Conservation (phyloP, 1,139 yeast species). For the Yamadazyma taylorii region DNA sequence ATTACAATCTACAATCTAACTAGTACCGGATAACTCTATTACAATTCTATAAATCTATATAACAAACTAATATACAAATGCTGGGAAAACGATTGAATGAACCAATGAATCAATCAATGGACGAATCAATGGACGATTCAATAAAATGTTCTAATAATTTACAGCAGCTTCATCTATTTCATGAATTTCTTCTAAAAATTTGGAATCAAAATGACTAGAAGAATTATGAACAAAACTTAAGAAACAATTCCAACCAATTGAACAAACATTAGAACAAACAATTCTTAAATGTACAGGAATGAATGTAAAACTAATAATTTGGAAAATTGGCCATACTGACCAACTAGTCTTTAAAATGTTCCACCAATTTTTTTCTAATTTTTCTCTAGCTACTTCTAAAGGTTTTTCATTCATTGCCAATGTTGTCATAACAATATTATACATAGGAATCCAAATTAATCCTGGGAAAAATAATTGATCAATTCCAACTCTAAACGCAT, state of each 20-base stretch:
- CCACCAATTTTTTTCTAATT: conserved; percentile 44
- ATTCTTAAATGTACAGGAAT: conserved; percentile 44
- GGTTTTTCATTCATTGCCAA: conserved; percentile 42
- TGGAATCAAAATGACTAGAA: conserved; percentile 46
- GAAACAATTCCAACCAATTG: conserved; percentile 47
- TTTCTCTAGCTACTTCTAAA: conserved; percentile 30
- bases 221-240: conserved; percentile 46
- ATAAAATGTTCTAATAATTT: conserved; percentile 16
- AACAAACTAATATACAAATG: not conserved
- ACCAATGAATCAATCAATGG: too few relatives aligned
- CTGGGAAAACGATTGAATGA: too few relatives aligned
- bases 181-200: conserved; percentile 38
- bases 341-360: conserved; percentile 42
- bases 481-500: conserved; percentile 33
- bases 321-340: conserved; percentile 49
- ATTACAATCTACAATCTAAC: too few relatives aligned
- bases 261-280: conserved; percentile 40
- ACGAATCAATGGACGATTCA: too few relatives aligned
- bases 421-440: conserved; percentile 41
- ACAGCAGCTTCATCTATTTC: conserved; percentile 32
- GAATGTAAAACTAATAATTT: conserved; percentile 37
- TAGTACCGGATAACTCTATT: too few relatives aligned
- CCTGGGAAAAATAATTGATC: conserved; percentile 40
- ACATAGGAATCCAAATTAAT: conserved; percentile 46
- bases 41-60: not conserved